Evolutionary conservation across 805 yeast genomes (phyloP).

Genomic region (Debaryomyces maramus): DNA sequence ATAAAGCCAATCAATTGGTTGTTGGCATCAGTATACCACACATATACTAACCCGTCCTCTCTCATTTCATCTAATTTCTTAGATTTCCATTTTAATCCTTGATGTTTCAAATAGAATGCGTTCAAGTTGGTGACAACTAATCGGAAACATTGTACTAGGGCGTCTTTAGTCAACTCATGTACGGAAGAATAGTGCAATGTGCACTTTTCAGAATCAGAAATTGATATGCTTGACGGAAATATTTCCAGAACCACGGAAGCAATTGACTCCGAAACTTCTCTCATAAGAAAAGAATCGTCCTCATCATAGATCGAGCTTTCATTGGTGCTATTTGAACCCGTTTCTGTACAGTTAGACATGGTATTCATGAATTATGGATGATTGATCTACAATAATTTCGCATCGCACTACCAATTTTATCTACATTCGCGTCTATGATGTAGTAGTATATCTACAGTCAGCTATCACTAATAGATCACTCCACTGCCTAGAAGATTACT

Average conservation of each 20-base stretch:
- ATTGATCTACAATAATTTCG: neutral
- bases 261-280: conserved; percentile 12
- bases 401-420: conserved; percentile 1
- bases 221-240: conserved; percentile 8
- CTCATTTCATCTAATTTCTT: conserved; percentile 47
- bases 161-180: conserved; percentile 3
- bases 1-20: conserved; percentile 41
- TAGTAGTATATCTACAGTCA: conserved; percentile 2
- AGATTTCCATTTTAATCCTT: conserved; percentile 42
- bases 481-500: no score
- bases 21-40: conserved; percentile 25
- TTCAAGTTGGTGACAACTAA: conserved; percentile 31
- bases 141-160: conserved; percentile 16
- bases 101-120: conserved; percentile 21
- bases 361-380: no score
- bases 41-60: conserved; percentile 48
- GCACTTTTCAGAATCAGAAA: neutral
- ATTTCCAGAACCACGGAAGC: conserved; percentile 4
- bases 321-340: no score
- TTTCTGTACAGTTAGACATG: no score
- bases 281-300: conserved; percentile 17
- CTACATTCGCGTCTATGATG: neutral
- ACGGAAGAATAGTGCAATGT: conserved; percentile 6
- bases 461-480: neutral
- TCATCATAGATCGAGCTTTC: conserved; percentile 13